phyloP scores from a whole-genome alignment of 768 basidiomycete species.

The Russula emetica region DNA sequence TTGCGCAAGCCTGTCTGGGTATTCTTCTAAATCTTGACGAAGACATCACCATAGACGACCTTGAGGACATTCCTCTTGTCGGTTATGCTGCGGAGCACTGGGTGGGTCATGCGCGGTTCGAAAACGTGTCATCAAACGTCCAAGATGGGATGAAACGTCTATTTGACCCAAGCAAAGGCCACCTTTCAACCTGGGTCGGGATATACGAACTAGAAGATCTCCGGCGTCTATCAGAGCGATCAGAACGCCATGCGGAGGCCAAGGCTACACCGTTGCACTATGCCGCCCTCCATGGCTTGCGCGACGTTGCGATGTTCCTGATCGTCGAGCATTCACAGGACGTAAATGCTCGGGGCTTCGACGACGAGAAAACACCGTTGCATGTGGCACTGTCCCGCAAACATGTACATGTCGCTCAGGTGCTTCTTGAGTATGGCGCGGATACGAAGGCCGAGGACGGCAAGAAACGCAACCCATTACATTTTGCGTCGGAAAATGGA shows the following conservation, averaged over 20 bases:
- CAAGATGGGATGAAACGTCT: neutral
- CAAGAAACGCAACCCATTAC: neutral
- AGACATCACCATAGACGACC: neutral
- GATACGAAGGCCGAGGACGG: neutral
- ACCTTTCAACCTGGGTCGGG: neutral
- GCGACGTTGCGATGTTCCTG: too few relatives aligned
- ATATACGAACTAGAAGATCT: too few relatives aligned
- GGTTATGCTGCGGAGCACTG: conserved; percentile 36
- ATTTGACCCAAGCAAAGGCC: neutral
- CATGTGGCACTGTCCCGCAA: neutral
- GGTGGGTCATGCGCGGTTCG: neutral
- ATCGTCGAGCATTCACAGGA: too few relatives aligned
- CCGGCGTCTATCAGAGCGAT: too few relatives aligned
- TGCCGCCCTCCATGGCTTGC: too few relatives aligned
- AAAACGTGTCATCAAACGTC: neutral
- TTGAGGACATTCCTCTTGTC: neutral
- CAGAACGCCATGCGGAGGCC: too few relatives aligned
- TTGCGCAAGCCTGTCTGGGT: too few relatives aligned
- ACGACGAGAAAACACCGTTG: too few relatives aligned
- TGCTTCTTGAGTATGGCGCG: neutral
- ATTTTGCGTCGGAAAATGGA: neutral
- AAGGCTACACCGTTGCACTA: too few relatives aligned
- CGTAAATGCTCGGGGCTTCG: too few relatives aligned
- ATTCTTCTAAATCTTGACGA: neutral
- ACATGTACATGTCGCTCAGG: too few relatives aligned